Percentiles rank a stretch among this genome's conserved stretches.
Evolutionary conservation across 805 yeast species (phyloP).

Genomic region (Pichia nakasei): DNA sequence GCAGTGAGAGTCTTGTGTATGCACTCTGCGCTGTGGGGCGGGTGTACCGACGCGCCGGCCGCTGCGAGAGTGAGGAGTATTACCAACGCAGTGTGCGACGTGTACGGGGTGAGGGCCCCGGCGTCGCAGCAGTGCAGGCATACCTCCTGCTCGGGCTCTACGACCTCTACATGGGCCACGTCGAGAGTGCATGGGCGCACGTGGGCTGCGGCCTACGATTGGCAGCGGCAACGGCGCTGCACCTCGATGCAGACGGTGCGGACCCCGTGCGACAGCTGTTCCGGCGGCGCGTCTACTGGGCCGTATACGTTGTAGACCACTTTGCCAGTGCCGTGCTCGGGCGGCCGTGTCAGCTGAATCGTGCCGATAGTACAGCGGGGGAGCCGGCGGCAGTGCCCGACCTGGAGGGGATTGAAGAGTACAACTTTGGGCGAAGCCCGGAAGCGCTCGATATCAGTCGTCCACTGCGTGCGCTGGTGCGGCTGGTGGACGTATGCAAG

Average conservation of each 20-base stretch:
- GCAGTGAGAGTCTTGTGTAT: constrained; percentile 45
- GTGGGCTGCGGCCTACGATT: constrained; percentile 49
- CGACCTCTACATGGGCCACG: constrained; percentile 52
- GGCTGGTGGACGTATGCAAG: constrained; percentile 28
- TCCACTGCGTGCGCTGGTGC: constrained; percentile 35
- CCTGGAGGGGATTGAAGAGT: constrained; percentile 54
- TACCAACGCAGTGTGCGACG: constrained; percentile 25
- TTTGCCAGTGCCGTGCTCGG: constrained; percentile 52
- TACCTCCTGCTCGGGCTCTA: constrained; percentile 50
- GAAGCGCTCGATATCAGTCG: constrained; percentile 30
- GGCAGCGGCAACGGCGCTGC: too few species aligned
- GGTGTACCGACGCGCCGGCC: constrained; percentile 31
- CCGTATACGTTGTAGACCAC: constrained; percentile 56
- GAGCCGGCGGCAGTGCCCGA: constrained; percentile 59
- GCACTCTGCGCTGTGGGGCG: constrained; percentile 56
- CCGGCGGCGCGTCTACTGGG: constrained; percentile 58
- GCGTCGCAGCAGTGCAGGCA: constrained; percentile 51
- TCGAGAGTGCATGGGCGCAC: constrained; percentile 54
- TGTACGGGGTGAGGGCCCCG: constrained; percentile 21
- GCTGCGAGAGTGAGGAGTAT: too few species aligned
- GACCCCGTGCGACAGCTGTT: constrained; percentile 26
- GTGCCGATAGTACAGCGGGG: constrained; percentile 51
- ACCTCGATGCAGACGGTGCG: too few species aligned
- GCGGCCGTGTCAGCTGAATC: constrained; percentile 45
- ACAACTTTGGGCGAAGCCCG: constrained; percentile 29